A percentile compares a stretch with the other conserved stretches of the same genome.
phyloP scores from a whole-genome alignment of 2,329 filamentous ascomycete genomes.

The Paramyrothecium roridum region DNA sequence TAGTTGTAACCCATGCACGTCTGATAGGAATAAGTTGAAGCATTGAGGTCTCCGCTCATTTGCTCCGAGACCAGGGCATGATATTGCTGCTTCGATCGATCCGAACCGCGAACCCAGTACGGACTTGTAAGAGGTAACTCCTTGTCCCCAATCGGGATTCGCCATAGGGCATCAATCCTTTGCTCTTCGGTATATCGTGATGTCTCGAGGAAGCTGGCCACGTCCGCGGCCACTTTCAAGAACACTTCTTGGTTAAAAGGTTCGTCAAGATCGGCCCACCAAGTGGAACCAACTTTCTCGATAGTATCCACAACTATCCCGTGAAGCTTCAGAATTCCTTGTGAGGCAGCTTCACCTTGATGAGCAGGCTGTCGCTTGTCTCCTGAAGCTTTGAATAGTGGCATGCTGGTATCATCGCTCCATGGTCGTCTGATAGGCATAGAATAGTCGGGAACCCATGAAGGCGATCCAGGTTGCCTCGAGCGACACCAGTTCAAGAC shows the following conservation, averaged over 20 bases:
- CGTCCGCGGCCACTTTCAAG: not conserved
- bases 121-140: slow-evolving; percentile 3
- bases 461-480: not conserved
- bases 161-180: slow-evolving; percentile 1
- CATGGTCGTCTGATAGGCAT: slow-evolving; percentile 1
- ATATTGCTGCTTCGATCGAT: slow-evolving; percentile 4
- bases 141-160: slow-evolving; percentile 7
- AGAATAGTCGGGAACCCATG: slow-evolving; percentile 6
- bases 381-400: slow-evolving; percentile 4
- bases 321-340: slow-evolving; percentile 1
- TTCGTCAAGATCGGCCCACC: slow-evolving; percentile 2
- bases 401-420: slow-evolving; percentile 3
- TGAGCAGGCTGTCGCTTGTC: not conserved
- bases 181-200: slow-evolving; percentile 4
- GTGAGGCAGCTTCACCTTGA: not conserved
- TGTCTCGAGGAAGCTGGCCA: slow-evolving; percentile 1
- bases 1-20: slow-evolving; percentile 4
- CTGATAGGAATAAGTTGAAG: slow-evolving; percentile 4
- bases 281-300: slow-evolving; percentile 2
- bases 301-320: slow-evolving; percentile 4
- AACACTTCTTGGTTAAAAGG: slow-evolving; percentile 3
- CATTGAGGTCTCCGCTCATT: slow-evolving; percentile 3
- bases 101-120: slow-evolving; percentile 5
- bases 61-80: not conserved
- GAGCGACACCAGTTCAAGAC: slow-evolving; percentile 6